Base-by-base conservation (phyloP, 2,329 filamentous ascomycete species). In the Camillea tinctor region DNA sequence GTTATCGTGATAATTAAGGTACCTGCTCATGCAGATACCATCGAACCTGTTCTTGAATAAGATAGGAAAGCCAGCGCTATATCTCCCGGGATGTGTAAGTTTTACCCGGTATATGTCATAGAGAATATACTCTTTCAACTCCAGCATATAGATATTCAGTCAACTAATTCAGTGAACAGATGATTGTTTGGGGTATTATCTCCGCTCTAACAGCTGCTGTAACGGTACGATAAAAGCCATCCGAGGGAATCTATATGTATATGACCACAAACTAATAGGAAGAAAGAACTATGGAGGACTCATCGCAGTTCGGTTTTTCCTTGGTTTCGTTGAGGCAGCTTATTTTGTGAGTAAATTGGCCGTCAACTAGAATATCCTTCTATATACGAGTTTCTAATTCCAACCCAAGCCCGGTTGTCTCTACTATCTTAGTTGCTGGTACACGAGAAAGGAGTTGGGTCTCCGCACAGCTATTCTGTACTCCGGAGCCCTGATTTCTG, bases 401-500 rank as follows among this genome's bases (percentile, higher is more conserved):
- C 62, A 52, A 6, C 13, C 50, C 1, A 51, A 71, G 79, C 84
- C 84, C 1, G 84, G 84, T 9, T 85, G 85, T 66, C 74, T 89
- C 3, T 90, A 87, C 75, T 89, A 85, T 65, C 78, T 90, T 44
- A 80, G 76, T 60, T 81, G 79, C 57, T 91, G 88, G 88, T 92
- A 92, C 67, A 91, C 87, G 0, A 81, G 88, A 51, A 85, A 86
- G 63, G 89, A 90, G 71, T 78, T 90, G 1, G 85, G 83, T 9
- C 75, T 89, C n/a, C 80, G 88, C 9, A 89, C 85, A 15, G 86
- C 87, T 1, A 76, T 88, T 20, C 79, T 91, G 6, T 90, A 90
- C 71, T 85, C 87, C 0, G 90, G 88, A 0, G 86, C 86, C 0
- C 77, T 92, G 24, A 82, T 92, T 20, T 88, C 87, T 0, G 88